Base-by-base conservation (phyloP, 306 rosid species). In the Carpinus fangiana region DNA sequence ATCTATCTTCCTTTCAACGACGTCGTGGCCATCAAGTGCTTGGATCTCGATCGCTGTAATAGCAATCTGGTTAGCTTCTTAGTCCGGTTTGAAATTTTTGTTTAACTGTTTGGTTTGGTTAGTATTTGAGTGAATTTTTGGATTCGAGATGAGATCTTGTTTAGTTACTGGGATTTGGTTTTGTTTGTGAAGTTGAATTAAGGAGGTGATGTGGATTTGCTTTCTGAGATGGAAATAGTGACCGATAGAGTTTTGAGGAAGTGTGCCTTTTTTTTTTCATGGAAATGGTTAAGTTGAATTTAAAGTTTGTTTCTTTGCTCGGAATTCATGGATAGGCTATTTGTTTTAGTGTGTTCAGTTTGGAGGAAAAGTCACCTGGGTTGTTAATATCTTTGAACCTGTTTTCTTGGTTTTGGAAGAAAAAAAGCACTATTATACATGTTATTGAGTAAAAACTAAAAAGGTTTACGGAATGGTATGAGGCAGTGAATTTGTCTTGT, bases 1-100 rank as follows among this genome's bases (percentile, higher is more conserved):
- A 85, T 96, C 88, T 91, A 91, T 81, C 73, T 90, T 60, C 99
- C 99, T 4, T 78, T 72, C 41, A 93, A 93, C 88, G 93, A 90
- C 71, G 94, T 93, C 69, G 91, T 96, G 12, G 99, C 99, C 4
- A 83, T 96, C 56, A 93, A 96, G 88, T 91, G 94, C 28, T 87
- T 96, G 93, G 99, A 96, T 93, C 98, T 96, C 79, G 99, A 96
- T 89, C 98, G 99, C 31, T 90, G 98, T 90, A 91, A 87, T 80
- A 88, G 86, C 70, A 96, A 93, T 89, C 80, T 96, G 72, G 95
- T 90, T 41, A 81, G 92, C 80, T 76, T 71, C 9, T 2, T 20
- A 0, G 57, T 52, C 57, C 28, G 12, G 50, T 14, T 38, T n/a
- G 52, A 2, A 48, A 11, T 48, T 48, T 48, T 48, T 48, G 13